Percentiles rank a stretch among this genome's conserved stretches.
phyloP scores from a whole-genome alignment of 1,139 yeast species.

The Protomyces lactucae-debilis region DNA sequence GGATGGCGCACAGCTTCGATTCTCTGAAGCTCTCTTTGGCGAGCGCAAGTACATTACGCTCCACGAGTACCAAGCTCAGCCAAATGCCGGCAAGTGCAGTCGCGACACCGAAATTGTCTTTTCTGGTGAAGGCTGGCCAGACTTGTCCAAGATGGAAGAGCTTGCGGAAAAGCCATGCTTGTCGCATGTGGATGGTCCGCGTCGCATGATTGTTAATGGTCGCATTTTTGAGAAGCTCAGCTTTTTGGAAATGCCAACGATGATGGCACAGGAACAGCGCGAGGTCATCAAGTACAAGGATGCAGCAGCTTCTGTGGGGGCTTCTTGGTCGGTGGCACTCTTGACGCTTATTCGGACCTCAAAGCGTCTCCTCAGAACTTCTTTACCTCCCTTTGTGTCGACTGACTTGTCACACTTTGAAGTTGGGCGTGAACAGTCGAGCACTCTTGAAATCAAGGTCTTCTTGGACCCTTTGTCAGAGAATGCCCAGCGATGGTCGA shows the following conservation, averaged over 20 bases:
- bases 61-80: neutral
- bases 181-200: constrained; percentile 5
- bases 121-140: constrained; percentile 18
- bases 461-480: constrained; percentile 71
- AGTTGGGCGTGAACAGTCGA: constrained; percentile 32
- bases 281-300: constrained; percentile 7
- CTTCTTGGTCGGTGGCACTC: constrained; percentile 10
- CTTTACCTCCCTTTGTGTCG: constrained; percentile 12
- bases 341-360: constrained; percentile 10
- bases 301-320: constrained; percentile 12
- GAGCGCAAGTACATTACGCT: constrained; percentile 5
- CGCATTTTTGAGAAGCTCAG: constrained; percentile 10
- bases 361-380: neutral
- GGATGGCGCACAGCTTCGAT: constrained; percentile 5
- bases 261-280: constrained; percentile 20
- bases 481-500: constrained; percentile 56
- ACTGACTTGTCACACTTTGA: constrained; percentile 33
- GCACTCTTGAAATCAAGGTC: constrained; percentile 48
- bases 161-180: neutral
- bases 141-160: neutral
- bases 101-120: constrained; percentile 8
- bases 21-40: constrained; percentile 19
- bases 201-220: constrained; percentile 16
- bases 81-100: neutral
- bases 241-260: constrained; percentile 12